Evolutionary conservation across 2,329 filamentous ascomycete genomes (phyloP).

Genomic region (Colletotrichum falcatum): DNA sequence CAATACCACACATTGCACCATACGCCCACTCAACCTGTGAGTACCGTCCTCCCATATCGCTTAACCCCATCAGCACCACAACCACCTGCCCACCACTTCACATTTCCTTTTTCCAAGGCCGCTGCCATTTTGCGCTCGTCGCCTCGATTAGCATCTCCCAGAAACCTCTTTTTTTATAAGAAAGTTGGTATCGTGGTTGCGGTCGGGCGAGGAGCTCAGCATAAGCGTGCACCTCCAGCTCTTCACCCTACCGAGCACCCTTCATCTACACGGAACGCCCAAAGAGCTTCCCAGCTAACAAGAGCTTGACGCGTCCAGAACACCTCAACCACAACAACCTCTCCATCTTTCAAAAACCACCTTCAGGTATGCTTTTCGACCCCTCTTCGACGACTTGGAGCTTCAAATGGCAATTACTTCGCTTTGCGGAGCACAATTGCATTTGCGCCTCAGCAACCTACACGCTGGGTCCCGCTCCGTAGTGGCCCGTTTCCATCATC

Average conservation of each 20-base stretch:
- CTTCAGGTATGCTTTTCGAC: conserved; percentile 53
- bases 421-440: conserved; percentile 53
- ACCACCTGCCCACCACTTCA: conserved; percentile 49
- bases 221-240: conserved; percentile 26
- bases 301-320: conserved; percentile 49
- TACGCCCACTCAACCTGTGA: conserved; percentile 55
- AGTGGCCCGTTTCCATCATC: conserved; percentile 8
- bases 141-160: background rate
- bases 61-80: conserved; percentile 49
- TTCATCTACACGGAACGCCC: conserved; percentile 41
- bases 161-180: conserved; percentile 48
- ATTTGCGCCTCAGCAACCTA: conserved; percentile 48
- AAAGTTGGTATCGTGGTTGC: conserved; percentile 7
- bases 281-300: conserved; percentile 44
- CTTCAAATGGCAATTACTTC: conserved; percentile 52
- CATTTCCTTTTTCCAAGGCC: background rate
- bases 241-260: background rate
- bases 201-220: background rate
- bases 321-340: conserved; percentile 46
- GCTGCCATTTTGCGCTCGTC: background rate
- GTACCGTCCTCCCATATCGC: conserved; percentile 59
- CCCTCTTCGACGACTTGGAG: conserved; percentile 46
- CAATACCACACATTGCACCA: conserved; percentile 56
- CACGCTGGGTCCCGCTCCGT: conserved; percentile 43
- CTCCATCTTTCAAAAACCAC: conserved; percentile 42